Conservation (phyloP, 164 flowering plant genomes). For the Buxus sempervirens region DNA sequence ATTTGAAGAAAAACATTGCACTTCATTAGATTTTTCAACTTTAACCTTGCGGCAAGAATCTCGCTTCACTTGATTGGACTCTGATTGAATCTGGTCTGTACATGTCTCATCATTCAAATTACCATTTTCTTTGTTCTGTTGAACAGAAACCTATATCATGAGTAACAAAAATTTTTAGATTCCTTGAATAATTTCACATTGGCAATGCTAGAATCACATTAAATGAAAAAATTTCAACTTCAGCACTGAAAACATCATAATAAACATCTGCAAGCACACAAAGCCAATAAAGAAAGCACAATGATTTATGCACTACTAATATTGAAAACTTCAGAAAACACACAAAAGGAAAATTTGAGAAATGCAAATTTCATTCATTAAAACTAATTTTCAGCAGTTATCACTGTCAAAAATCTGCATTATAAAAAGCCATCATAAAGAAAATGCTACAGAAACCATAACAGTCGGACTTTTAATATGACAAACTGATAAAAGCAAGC, state of each 20-base stretch:
- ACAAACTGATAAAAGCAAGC: too few species aligned
- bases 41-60: conserved; percentile 34
- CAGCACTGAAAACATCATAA: background rate
- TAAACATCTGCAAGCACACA: background rate
- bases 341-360: too few species aligned
- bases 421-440: too few species aligned
- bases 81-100: conserved; percentile 24
- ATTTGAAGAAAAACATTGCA: conserved; percentile 31
- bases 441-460: too few species aligned
- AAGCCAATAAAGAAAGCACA: background rate
- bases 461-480: too few species aligned
- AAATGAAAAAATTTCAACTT: background rate
- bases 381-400: background rate
- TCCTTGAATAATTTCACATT: conserved; percentile 1
- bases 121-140: conserved; percentile 30
- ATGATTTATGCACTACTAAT: too few species aligned
- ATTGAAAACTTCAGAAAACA: too few species aligned
- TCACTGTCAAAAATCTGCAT: too few species aligned
- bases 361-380: background rate
- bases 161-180: background rate
- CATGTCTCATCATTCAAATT: conserved; percentile 16
- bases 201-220: background rate
- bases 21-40: conserved; percentile 33
- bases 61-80: conserved; percentile 26
- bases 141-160: conserved; percentile 29